Evolutionary conservation across 345 rosid genomes (phyloP).

Genomic region (Lagerstroemia speciosa): DNA sequence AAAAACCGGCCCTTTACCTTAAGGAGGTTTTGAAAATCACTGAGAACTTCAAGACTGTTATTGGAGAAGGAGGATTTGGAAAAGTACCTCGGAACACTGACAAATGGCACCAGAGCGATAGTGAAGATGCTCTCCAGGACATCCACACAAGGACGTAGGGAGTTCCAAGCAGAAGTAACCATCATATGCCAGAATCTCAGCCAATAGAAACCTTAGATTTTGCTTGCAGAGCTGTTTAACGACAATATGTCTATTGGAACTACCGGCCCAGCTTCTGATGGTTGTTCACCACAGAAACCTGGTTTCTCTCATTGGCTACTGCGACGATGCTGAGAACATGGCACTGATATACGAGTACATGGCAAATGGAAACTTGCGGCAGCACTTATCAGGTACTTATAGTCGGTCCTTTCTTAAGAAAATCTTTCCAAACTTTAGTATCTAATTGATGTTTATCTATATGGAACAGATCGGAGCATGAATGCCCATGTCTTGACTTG

Average conservation of each 20-base stretch:
- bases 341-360: constrained; percentile 47
- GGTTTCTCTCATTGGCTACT: constrained; percentile 38
- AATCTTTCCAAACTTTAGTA: too few species aligned
- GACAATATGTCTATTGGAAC: background rate
- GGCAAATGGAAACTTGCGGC: constrained; percentile 43
- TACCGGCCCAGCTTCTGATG: constrained; percentile 44
- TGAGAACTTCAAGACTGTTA: constrained; percentile 26
- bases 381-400: constrained; percentile 20
- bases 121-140: constrained; percentile 17
- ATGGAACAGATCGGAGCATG: too few species aligned
- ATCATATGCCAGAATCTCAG: background rate
- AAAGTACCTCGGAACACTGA: constrained; percentile 15
- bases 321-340: constrained; percentile 31
- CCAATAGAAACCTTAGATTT: background rate
- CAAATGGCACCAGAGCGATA: constrained; percentile 13
- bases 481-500: constrained; percentile 9
- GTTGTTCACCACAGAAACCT: constrained; percentile 55
- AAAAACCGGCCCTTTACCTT: constrained; percentile 19
- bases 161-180: constrained; percentile 23
- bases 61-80: constrained; percentile 46
- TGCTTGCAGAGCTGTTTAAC: too few species aligned
- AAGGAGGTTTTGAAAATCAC: constrained; percentile 28
- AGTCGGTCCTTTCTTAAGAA: too few species aligned
- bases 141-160: constrained; percentile 16
- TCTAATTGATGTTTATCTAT: too few species aligned